Evolutionary conservation across 2,329 filamentous ascomycete species (phyloP).

Genomic region (Dactylellina parvicollis): DNA sequence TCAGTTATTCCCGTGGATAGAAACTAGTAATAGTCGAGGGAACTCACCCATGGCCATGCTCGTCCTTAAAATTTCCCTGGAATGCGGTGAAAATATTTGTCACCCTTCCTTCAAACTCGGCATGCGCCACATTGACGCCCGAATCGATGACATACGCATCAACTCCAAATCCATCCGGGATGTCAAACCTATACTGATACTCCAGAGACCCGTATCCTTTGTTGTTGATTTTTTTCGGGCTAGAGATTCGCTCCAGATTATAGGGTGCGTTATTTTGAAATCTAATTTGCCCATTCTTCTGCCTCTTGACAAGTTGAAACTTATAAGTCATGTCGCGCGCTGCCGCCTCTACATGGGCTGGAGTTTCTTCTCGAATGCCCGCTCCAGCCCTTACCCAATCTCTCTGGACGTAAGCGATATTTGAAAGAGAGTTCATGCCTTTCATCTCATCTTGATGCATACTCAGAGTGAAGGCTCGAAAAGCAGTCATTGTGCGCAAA

Average conservation of each 20-base stretch:
- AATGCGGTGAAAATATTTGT: conserved; percentile 18
- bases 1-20: not conserved
- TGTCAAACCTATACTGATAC: conserved; percentile 8
- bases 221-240: conserved; percentile 56
- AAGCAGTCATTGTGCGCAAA: conserved; percentile 3
- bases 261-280: conserved; percentile 54
- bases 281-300: not conserved
- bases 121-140: conserved; percentile 57
- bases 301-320: conserved; percentile 32
- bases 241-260: conserved; percentile 59
- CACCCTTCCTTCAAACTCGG: conserved; percentile 57
- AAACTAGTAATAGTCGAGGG: not conserved
- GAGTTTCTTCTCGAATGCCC: conserved; percentile 3
- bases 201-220: conserved; percentile 55
- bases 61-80: conserved; percentile 3
- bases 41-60: conserved; percentile 18
- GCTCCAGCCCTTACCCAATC: conserved; percentile 13
- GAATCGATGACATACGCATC: conserved; percentile 16
- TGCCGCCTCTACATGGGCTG: not conserved
- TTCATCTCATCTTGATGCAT: conserved; percentile 27
- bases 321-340: not conserved
- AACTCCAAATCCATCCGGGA: conserved; percentile 1
- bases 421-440: conserved; percentile 4
- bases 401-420: conserved; percentile 23
- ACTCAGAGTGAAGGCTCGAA: conserved; percentile 55